phyloP scores from a whole-genome alignment of 768 basidiomycete species.

The Termitomyces sp. region DNA sequence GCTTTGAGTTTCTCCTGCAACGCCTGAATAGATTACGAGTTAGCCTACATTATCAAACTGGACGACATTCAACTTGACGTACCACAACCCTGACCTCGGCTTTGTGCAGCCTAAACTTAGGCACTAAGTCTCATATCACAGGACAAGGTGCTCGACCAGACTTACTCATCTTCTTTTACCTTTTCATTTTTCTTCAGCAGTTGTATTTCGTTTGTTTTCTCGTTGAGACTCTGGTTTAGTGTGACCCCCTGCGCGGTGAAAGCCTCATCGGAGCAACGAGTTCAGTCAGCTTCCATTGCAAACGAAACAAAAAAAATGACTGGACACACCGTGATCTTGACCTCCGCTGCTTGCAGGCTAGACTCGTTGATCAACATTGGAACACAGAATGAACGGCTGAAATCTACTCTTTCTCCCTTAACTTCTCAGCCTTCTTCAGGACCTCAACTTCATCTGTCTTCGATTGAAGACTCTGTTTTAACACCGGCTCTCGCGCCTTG shows the following conservation, averaged over 20 bases:
- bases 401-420: not conserved
- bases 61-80: not conserved
- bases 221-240: slow-evolving; percentile 25
- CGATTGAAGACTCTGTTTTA: slow-evolving; percentile 25
- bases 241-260: slow-evolving; percentile 42
- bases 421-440: not conserved
- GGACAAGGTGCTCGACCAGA: not conserved
- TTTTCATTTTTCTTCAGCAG: not conserved
- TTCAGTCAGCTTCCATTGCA: not conserved
- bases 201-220: not conserved
- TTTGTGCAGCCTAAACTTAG: not conserved
- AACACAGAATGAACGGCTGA: not conserved
- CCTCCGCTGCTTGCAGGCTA: not conserved
- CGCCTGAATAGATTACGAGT: not conserved
- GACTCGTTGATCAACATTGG: not conserved
- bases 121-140: not conserved
- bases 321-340: not conserved
- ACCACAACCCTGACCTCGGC: not conserved
- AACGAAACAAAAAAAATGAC: not conserved
- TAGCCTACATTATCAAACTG: not conserved
- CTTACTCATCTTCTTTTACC: not conserved
- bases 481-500: slow-evolving; percentile 39
- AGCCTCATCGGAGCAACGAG: not conserved
- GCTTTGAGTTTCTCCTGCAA: slow-evolving; percentile 36
- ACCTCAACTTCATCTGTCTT: not conserved